Conservation (phyloP, 768 basidiomycete genomes). For the Suillus fuscotomentosus region DNA sequence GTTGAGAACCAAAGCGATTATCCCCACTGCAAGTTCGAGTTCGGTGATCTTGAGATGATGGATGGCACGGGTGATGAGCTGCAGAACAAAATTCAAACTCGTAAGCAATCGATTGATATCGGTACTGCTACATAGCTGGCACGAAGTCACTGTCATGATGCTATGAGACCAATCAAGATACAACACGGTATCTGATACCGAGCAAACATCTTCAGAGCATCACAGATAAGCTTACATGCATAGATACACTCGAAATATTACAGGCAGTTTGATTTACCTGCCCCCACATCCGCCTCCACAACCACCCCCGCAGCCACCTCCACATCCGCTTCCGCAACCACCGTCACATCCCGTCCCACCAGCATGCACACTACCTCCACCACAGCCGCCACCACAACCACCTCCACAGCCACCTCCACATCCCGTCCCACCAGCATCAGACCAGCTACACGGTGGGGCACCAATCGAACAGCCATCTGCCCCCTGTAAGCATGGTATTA, state of each 20-base stretch:
- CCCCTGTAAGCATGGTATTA: not conserved
- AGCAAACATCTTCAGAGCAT: not conserved
- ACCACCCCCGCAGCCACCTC: not conserved
- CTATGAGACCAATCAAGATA: not conserved
- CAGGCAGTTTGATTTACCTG: not conserved
- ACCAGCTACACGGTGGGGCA: conserved; percentile 6
- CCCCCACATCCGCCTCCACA: not conserved
- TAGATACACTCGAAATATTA: not conserved
- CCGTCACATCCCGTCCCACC: not conserved
- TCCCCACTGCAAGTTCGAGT: too few relatives aligned
- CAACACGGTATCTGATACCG: not conserved
- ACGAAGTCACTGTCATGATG: not conserved
- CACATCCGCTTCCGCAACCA: conserved; percentile 26
- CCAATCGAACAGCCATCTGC: not conserved
- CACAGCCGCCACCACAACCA: conserved; percentile 21
- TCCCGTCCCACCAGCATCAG: conserved; percentile 5
- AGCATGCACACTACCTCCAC: not conserved
- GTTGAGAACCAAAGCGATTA: too few relatives aligned
- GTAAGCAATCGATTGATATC: not conserved
- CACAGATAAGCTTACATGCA: not conserved
- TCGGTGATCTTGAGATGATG: too few relatives aligned
- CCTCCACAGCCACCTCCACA: conserved; percentile 6
- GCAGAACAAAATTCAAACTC: not conserved
- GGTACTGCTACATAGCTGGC: not conserved
- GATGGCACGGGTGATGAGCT: too few relatives aligned